phyloP scores from a whole-genome alignment of 345 rosid genomes.

The Acer saccharum region DNA sequence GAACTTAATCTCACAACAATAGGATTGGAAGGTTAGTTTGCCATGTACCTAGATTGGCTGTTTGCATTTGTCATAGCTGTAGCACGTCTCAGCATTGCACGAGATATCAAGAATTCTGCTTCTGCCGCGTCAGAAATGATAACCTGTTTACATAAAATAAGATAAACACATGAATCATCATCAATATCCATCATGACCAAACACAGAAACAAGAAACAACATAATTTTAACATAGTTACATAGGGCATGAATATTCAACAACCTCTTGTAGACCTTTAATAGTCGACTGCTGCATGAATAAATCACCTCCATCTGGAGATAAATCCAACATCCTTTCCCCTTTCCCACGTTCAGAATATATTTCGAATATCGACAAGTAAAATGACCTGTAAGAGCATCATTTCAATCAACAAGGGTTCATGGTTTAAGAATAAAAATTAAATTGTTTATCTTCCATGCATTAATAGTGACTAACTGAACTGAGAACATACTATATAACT shows the following conservation, averaged over 20 bases:
- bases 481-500: not conserved
- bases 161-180: slow-evolving; percentile 11
- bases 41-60: slow-evolving; percentile 75
- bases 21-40: not conserved
- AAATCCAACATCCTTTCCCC: slow-evolving; percentile 73
- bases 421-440: not conserved
- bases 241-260: not conserved
- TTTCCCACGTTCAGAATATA: slow-evolving; percentile 76
- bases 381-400: slow-evolving; percentile 48
- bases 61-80: slow-evolving; percentile 82
- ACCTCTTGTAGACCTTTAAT: slow-evolving; percentile 84
- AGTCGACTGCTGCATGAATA: slow-evolving; percentile 65
- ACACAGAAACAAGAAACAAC: not conserved
- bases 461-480: not conserved
- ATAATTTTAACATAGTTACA: slow-evolving; percentile 5
- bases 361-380: slow-evolving; percentile 75
- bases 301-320: slow-evolving; percentile 56
- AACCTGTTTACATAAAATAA: slow-evolving; percentile 45
- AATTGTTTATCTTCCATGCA: not conserved
- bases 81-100: slow-evolving; percentile 79
- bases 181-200: slow-evolving; percentile 7
- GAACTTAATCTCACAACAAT: not conserved
- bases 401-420: not conserved
- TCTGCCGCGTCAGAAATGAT: slow-evolving; percentile 48
- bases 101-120: slow-evolving; percentile 67